Evolutionary conservation across 75 land plant species (phyloP), one percentile per base, ranked within the genome.

Genomic region (Ceratopteris richardii): DNA sequence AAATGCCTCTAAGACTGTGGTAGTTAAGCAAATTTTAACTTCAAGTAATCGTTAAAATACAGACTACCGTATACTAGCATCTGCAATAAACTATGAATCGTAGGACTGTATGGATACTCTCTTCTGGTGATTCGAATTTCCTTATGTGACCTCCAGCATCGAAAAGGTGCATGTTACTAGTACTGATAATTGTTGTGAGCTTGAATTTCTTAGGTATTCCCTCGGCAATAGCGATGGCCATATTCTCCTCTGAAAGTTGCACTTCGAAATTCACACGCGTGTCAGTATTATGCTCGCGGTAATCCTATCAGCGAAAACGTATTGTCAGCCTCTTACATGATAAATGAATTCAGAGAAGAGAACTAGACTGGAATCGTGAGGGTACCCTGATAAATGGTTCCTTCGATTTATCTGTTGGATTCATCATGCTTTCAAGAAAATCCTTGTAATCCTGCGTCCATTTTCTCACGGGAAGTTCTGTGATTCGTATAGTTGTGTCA

Each of bases 391-490:
- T 86, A 52, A 90, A 90, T 28, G 96, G 83, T 56, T 94, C 96
- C 62, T 91, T 88, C 37, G 50, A 64, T 43, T 92, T 82, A n/a
- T 80, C 84, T 58, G 67, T 77, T 1, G 72, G 75, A 1, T 29
- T 71, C 67, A 76, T 65, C 47, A 90, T 26, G 0, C 77, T 54
- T 39, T 86, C 86, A 42, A 95, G 70, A 68, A 90, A 95, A 58
- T 79, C 84, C 58, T 86, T 90, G 59, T 90, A 95, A 74, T 95
- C 99, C 27, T 84, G 82, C 2, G 97, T 90, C 92, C 97, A 95
- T 51, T 81, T 77, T 7, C 99, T 63, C 26, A 95, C 60, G 6
- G 99, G 99, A 12, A 95, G 72, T 63, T 95, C 99, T 29, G 78
- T 75, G n/a, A 95, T 78, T 39, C 82, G 78, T 16, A 95, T 41